Conservation (phyloP, 148 eudicot species). For the Arbutus unedo region DNA sequence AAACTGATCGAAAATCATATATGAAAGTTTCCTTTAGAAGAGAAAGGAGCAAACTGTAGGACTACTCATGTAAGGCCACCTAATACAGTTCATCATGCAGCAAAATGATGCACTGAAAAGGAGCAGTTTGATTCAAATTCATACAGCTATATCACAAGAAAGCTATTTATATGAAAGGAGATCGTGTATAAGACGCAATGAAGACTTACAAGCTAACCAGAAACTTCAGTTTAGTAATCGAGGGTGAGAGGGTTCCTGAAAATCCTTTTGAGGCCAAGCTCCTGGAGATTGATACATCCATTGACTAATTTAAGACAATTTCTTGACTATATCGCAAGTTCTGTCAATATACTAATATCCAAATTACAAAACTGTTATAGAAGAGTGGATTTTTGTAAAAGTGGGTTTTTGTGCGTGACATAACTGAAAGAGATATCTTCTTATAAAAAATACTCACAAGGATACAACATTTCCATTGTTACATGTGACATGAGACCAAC, state of each 20-base stretch:
- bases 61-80: neutral
- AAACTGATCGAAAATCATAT: no score
- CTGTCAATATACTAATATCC: neutral
- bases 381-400: neutral
- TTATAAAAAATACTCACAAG: slow-evolving; percentile 46
- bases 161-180: neutral
- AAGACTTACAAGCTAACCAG: slow-evolving; percentile 71
- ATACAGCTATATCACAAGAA: neutral
- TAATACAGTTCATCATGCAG: neutral
- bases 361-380: neutral
- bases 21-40: neutral
- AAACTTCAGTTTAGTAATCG: slow-evolving; percentile 67
- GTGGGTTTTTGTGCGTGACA: neutral
- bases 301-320: slow-evolving; percentile 3
- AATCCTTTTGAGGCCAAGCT: slow-evolving; percentile 72
- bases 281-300: slow-evolving; percentile 41
- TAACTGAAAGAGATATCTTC: neutral
- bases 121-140: neutral
- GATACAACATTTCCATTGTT: slow-evolving; percentile 61
- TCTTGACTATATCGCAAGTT: neutral
- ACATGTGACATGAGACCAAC: slow-evolving; percentile 91
- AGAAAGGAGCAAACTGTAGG: neutral
- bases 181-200: neutral
- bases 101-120: neutral
- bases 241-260: slow-evolving; percentile 75